These are phyloP conservation scores for Neoscytalidium dimidiatum DNA, from an alignment of 2,329 filamentous ascomycete species.

Conservation along the genomic window DNA sequence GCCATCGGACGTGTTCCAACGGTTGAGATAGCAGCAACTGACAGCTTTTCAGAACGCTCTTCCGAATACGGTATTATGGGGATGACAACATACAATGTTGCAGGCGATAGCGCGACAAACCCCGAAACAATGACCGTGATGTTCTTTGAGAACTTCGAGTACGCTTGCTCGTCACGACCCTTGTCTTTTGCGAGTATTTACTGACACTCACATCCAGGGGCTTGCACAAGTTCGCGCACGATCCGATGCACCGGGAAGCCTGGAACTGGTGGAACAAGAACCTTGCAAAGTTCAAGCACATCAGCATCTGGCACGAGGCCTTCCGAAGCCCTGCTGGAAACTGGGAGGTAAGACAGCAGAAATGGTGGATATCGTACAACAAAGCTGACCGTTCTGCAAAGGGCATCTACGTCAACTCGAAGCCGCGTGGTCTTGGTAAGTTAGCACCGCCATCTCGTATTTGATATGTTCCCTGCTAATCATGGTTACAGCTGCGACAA, in stretches of 20 bases:
- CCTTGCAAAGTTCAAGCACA: slow-evolving; percentile 37
- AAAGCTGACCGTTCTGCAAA: neutral
- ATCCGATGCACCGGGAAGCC: slow-evolving; percentile 47
- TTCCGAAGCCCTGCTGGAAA: slow-evolving; percentile 48
- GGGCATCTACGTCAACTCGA: slow-evolving; percentile 19
- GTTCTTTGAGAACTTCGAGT: slow-evolving; percentile 54
- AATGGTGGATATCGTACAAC: slow-evolving; percentile 28
- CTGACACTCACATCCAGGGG: slow-evolving; percentile 25
- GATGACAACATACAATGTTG: slow-evolving; percentile 42
- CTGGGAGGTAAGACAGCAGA: slow-evolving; percentile 46
- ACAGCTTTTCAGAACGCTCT: neutral
- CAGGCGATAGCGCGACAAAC: slow-evolving; percentile 39
- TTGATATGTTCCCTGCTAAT: neutral
- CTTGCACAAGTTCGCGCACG: slow-evolving; percentile 56
- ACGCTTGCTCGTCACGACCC: neutral
- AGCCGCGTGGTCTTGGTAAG: slow-evolving; percentile 18
- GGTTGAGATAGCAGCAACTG: neutral
- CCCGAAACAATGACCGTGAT: slow-evolving; percentile 46
- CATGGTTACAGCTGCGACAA: slow-evolving; percentile 23
- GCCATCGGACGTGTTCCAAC: neutral
- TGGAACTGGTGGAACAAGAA: slow-evolving; percentile 53
- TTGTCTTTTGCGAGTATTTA: neutral
- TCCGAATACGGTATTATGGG: slow-evolving; percentile 7
- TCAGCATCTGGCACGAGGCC: slow-evolving; percentile 59
- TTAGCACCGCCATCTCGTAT: too few relatives aligned